A percentile compares a stretch with the other conserved stretches of the same genome.
phyloP scores from a whole-genome alignment of 768 basidiomycete genomes.

The Steccherinum ochraceum region DNA sequence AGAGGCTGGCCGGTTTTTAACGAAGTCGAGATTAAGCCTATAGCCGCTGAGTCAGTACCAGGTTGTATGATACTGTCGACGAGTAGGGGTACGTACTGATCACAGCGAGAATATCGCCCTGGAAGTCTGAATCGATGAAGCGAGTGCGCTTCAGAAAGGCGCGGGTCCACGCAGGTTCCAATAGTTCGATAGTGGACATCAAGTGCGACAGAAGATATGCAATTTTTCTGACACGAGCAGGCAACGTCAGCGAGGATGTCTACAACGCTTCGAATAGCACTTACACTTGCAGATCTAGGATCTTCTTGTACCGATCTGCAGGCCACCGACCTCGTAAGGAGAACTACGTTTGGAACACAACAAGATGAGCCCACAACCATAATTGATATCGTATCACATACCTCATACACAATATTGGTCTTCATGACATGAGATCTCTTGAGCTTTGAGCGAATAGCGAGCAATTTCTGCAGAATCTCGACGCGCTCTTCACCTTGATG shows the following conservation, averaged over 20 bases:
- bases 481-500: constrained; percentile 36
- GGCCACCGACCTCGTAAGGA: constrained; percentile 79
- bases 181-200: constrained; percentile 61
- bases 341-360: constrained; percentile 37
- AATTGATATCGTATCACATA: constrained; percentile 20
- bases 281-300: constrained; percentile 64
- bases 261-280: constrained; percentile 15
- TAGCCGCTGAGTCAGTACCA: not conserved
- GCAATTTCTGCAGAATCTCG: constrained; percentile 55
- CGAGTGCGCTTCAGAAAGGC: constrained; percentile 73
- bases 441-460: constrained; percentile 72
- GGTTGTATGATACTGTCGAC: too few relatives aligned
- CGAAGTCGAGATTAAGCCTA: constrained; percentile 73
- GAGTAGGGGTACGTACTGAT: constrained; percentile 45
- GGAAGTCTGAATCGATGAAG: constrained; percentile 72
- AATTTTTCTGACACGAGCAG: constrained; percentile 52
- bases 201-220: constrained; percentile 66
- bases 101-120: constrained; percentile 80
- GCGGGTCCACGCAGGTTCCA: constrained; percentile 72
- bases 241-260: too few relatives aligned
- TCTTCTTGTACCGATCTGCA: constrained; percentile 63
- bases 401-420: constrained; percentile 63
- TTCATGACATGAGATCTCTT: constrained; percentile 51
- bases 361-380: not conserved
- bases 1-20: constrained; percentile 68